These are phyloP conservation scores for Parathielavia appendiculata DNA, from an alignment of 495 filamentous ascomycete species.

Conservation along the genomic window DNA sequence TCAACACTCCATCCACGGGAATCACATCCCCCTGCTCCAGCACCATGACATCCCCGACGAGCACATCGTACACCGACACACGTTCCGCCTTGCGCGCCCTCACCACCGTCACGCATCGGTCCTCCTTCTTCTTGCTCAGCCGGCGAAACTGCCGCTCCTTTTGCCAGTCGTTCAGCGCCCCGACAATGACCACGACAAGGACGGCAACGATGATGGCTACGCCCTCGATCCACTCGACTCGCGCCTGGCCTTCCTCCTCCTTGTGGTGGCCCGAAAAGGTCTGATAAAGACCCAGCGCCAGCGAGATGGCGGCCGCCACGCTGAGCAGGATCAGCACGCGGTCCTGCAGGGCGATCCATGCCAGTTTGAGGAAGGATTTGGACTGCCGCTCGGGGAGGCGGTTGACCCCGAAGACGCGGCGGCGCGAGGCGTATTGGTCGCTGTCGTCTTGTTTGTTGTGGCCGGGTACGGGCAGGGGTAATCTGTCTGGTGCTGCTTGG, in stretches of 20 bases:
- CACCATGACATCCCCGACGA: slow-evolving; percentile 65
- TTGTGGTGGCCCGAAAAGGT: slow-evolving; percentile 40
- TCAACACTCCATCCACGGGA: slow-evolving; percentile 64
- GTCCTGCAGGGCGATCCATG: slow-evolving; percentile 78
- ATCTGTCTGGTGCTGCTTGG: not conserved
- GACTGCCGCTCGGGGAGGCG: slow-evolving; percentile 62
- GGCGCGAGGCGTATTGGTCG: slow-evolving; percentile 38
- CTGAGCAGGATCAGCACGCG: slow-evolving; percentile 68
- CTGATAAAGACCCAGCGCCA: slow-evolving; percentile 65
- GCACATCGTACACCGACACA: slow-evolving; percentile 61
- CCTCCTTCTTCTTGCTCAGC: slow-evolving; percentile 68
- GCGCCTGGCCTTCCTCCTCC: slow-evolving; percentile 38
- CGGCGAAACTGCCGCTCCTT: slow-evolving; percentile 69
- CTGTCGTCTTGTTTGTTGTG: not conserved
- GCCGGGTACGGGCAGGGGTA: not conserved
- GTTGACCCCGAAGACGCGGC: slow-evolving; percentile 61
- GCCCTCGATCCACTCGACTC: slow-evolving; percentile 72
- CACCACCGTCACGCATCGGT: slow-evolving; percentile 65
- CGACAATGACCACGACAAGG: slow-evolving; percentile 66
- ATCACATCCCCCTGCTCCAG: slow-evolving; percentile 66
- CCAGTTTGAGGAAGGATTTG: slow-evolving; percentile 58
- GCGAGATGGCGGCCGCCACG: slow-evolving; percentile 59
- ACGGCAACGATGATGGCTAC: slow-evolving; percentile 70
- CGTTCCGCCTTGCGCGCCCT: slow-evolving; percentile 64
- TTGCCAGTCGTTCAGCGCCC: slow-evolving; percentile 65